phyloP scores from a whole-genome alignment of 345 rosid genomes.

The Noccaea bulbosa region DNA sequence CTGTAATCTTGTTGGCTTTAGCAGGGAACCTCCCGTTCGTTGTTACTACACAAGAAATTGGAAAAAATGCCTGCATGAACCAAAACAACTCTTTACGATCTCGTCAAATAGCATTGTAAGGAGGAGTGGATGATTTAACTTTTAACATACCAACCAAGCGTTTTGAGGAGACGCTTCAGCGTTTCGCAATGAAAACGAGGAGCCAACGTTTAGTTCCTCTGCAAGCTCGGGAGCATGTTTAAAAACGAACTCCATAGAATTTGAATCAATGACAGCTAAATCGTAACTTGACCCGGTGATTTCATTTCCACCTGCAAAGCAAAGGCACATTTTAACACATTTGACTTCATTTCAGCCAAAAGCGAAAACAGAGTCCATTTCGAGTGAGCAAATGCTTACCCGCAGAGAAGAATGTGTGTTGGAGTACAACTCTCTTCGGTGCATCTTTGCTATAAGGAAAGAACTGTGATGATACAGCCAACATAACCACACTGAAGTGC shows the following conservation, averaged over 20 bases:
- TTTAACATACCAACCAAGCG: slow-evolving; percentile 68
- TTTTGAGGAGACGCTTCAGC: slow-evolving; percentile 53
- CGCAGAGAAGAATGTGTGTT: slow-evolving; percentile 69
- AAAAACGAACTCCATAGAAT: slow-evolving; percentile 70
- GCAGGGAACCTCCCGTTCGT: slow-evolving; percentile 81
- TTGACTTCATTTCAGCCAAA: not conserved
- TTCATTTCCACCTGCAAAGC: slow-evolving; percentile 60
- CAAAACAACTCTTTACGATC: slow-evolving; percentile 12
- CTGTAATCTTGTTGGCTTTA: slow-evolving; percentile 53
- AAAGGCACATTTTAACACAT: slow-evolving; percentile 10
- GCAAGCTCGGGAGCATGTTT: slow-evolving; percentile 76
- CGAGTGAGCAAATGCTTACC: slow-evolving; percentile 54
- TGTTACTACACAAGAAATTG: slow-evolving; percentile 69
- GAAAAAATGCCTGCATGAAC: slow-evolving; percentile 67
- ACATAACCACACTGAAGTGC: slow-evolving; percentile 66
- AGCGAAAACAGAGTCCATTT: not conserved
- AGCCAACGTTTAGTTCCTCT: slow-evolving; percentile 53
- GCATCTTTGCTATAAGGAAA: slow-evolving; percentile 91
- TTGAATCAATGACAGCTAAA: slow-evolving; percentile 82
- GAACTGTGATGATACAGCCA: slow-evolving; percentile 87
- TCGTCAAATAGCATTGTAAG: not conserved
- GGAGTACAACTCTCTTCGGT: slow-evolving; percentile 89
- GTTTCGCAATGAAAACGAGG: slow-evolving; percentile 57
- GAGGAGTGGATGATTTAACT: not conserved
- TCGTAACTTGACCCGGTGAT: slow-evolving; percentile 70